Evolutionary conservation across 2,329 filamentous ascomycete genomes (phyloP).

Genomic region (Botrytis porri): DNA sequence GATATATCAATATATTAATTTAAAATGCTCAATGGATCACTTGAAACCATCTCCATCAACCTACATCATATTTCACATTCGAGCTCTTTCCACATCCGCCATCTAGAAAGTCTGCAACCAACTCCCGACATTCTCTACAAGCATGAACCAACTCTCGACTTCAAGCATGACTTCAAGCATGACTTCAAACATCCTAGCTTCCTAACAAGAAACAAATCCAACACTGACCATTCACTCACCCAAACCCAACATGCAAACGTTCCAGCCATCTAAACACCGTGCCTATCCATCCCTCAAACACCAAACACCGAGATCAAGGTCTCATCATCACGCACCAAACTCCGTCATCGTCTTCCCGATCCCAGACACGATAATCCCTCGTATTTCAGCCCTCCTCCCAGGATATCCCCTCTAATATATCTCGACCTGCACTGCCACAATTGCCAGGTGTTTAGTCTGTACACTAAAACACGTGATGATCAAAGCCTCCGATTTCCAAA

Average conservation of each 20-base stretch:
- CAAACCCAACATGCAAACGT: not conserved
- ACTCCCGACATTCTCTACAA: not conserved
- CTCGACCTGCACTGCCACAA: not conserved
- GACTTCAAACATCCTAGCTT: not conserved
- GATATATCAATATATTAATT: not conserved
- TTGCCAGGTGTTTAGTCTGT: not conserved
- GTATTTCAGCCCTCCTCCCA: not conserved
- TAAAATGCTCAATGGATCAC: not conserved
- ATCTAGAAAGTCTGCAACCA: not conserved
- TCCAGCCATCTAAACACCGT: not conserved
- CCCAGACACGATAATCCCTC: not conserved
- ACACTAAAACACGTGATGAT: not conserved
- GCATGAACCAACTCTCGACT: not conserved
- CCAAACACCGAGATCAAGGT: not conserved
- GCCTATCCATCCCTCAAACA: not conserved
- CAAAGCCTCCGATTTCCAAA: not conserved
- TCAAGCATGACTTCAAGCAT: not conserved
- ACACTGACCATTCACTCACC: not conserved
- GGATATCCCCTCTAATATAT: slow-evolving; percentile 1
- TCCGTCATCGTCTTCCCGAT: not conserved
- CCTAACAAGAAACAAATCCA: not conserved
- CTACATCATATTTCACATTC: not conserved
- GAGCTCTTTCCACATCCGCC: not conserved
- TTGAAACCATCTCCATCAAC: not conserved
- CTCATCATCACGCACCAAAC: not conserved